These are phyloP conservation scores for Pezicula neosporulosa DNA, from an alignment of 2,329 filamentous ascomycete genomes.

Conservation along the genomic window DNA sequence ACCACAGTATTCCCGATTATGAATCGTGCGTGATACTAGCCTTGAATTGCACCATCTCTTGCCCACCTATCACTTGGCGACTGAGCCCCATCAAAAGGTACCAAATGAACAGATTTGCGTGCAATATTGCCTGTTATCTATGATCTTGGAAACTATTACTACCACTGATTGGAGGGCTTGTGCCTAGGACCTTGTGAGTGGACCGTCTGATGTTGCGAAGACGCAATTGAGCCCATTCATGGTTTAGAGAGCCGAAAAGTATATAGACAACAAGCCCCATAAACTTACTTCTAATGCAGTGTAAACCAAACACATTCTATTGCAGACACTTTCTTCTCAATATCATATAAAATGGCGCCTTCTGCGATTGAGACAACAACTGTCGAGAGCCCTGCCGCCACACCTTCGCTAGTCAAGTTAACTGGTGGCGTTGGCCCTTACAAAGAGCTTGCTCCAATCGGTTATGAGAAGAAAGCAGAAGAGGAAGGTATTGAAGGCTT, in stretches of 20 bases:
- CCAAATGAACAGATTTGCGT: too few species aligned
- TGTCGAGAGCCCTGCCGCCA: slow-evolving; percentile 8
- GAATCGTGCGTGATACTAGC: slow-evolving; percentile 11
- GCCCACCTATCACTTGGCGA: neutral
- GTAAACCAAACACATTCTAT: neutral
- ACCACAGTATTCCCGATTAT: slow-evolving; percentile 1
- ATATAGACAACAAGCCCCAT: neutral
- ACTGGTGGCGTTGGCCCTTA: slow-evolving; percentile 21
- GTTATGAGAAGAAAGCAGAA: slow-evolving; percentile 25
- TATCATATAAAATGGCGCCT: slow-evolving; percentile 21
- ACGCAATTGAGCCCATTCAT: too few species aligned
- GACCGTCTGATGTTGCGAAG: too few species aligned
- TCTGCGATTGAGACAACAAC: slow-evolving; percentile 23
- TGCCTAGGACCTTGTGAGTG: too few species aligned
- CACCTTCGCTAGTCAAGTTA: slow-evolving; percentile 13
- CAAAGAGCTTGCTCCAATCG: slow-evolving; percentile 26
- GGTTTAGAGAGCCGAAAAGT: neutral
- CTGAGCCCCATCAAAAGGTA: too few species aligned
- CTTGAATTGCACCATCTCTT: slow-evolving; percentile 12
- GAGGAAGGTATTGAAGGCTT: slow-evolving; percentile 24
- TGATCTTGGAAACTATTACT: too few species aligned
- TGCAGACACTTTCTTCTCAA: neutral
- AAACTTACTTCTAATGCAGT: neutral
- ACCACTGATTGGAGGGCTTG: too few species aligned
- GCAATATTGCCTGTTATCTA: too few species aligned